Conservation (phyloP, 169 alveolate species). For the Ichthyophthirius multifiliis region DNA sequence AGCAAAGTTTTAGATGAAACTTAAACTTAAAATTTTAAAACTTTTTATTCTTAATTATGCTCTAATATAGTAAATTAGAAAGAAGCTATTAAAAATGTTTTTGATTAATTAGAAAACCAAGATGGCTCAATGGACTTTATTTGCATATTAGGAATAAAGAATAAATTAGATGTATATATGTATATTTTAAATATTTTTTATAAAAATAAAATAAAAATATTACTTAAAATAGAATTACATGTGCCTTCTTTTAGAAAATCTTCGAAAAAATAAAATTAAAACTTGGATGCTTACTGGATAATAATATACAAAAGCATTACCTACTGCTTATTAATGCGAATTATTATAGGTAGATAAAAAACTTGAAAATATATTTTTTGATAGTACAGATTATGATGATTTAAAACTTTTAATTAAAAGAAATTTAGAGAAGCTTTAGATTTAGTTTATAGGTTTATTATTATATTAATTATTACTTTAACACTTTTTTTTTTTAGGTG, state of each 20-base stretch:
- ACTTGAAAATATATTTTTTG: background rate
- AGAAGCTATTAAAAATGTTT: background rate
- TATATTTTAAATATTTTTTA: background rate
- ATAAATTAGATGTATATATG: background rate
- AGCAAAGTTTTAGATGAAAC: background rate
- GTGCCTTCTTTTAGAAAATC: background rate
- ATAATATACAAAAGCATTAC: background rate
- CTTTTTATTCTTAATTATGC: background rate
- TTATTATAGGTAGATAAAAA: background rate
- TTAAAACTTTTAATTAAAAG: background rate
- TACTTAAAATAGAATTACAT: background rate
- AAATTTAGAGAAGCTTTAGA: background rate
- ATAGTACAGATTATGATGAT: background rate
- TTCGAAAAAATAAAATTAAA: background rate
- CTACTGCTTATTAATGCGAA: background rate
- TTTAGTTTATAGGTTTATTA: background rate
- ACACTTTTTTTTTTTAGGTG: background rate
- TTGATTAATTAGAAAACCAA: background rate
- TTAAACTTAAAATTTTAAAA: background rate
- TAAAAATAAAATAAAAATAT: background rate
- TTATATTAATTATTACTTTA: background rate
- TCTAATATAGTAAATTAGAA: background rate
- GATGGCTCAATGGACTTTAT: background rate
- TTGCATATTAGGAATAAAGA: background rate
- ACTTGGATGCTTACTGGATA: slow-evolving; percentile 3